Base-by-base conservation (phyloP, 2,329 filamentous ascomycete genomes). In the Chaetoscypha palmicola region DNA sequence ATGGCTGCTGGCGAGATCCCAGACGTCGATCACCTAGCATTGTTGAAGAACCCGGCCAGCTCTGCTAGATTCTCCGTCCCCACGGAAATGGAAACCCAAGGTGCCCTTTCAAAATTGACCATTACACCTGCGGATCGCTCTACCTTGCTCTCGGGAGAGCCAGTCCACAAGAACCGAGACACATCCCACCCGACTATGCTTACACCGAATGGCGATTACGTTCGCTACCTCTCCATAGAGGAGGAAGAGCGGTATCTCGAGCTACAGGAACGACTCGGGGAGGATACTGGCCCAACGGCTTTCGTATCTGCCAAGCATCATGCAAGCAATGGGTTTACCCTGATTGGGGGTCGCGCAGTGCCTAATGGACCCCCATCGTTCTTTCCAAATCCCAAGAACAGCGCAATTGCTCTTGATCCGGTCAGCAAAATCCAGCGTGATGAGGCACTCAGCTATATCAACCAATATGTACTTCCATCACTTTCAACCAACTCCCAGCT, bases 131-230 rank as follows among this genome's bases (percentile, higher is more conserved):
- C 77, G 35, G 79, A 83, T 48, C 71, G 79, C 22, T 66, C 69
- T 11, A 62, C 68, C 2, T 67, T 83, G 5, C 66, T 72, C n/a
- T 67, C 70, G 2, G 79, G 78, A 37, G 69, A 72, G 48, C 67
- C 77, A 9, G 76, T 83, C 7, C 74, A 72, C 47, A 83, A 82
- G 60, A 64, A 79, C 2, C 79, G 83, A 49, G 79, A 78, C 43
- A 73, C 47, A 62, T 48, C 75, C 60, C 31, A 39, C 22, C 74
- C 82, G 20, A 79, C 85, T 50, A 73, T 90, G 53, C 77, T 90
- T 41, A 89, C 85, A 0, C 83, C 85, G 0, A 80, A 83, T 49
- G 85, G 86, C 9, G 81, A 86, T 50, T 86, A 83, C 59, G 70
- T 91, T n/a, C 79, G 82, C 51, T 82, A 84, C 46, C 65, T 92